A percentile compares a stretch with the other conserved stretches of the same genome.
phyloP scores from a whole-genome alignment of 2,329 filamentous ascomycete genomes.

The Aspergillus niger region DNA sequence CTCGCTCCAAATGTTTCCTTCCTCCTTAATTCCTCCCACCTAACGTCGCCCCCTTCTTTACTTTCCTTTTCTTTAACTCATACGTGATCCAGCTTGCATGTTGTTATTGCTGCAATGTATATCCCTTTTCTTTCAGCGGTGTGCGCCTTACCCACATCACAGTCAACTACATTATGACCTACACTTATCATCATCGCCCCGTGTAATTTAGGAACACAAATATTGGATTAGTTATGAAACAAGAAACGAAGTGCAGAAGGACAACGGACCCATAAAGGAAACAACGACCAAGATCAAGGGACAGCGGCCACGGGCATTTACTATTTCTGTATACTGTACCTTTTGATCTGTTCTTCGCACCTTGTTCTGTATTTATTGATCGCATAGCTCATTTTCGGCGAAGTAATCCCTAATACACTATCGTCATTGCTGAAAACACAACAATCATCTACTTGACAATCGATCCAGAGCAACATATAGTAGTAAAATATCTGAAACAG shows the following conservation, averaged over 20 bases:
- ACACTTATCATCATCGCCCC: neutral
- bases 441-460: neutral
- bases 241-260: neutral
- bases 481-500: no score
- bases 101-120: constrained; percentile 7
- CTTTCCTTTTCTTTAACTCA: constrained; percentile 21
- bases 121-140: constrained; percentile 11
- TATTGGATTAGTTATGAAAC: neutral
- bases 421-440: neutral
- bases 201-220: constrained; percentile 9
- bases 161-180: constrained; percentile 1
- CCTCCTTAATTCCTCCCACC: constrained; percentile 4
- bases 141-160: neutral
- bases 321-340: neutral
- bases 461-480: neutral
- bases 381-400: neutral
- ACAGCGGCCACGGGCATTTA: neutral
- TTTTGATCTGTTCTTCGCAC: neutral
- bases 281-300: neutral
- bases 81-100: constrained; percentile 16
- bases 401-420: neutral
- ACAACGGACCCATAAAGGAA: neutral
- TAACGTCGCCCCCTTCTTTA: constrained; percentile 11
- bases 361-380: neutral
- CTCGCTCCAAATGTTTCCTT: constrained; percentile 8